Percentiles rank a stretch among this genome's conserved stretches.
phyloP scores from a whole-genome alignment of 257 asterid species.

The Linderniella brevidens region DNA sequence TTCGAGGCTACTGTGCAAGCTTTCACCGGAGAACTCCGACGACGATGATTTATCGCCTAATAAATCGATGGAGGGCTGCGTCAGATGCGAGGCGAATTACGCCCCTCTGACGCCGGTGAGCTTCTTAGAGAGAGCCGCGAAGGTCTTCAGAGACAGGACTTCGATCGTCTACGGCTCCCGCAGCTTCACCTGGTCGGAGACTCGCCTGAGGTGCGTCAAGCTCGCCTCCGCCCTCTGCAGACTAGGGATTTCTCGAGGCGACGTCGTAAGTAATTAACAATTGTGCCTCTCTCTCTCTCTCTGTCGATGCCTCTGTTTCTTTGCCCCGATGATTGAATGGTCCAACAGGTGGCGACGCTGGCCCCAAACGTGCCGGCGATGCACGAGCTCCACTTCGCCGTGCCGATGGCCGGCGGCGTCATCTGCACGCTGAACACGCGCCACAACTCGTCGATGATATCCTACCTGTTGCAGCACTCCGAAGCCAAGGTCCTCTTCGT shows the following conservation, averaged over 20 bases:
- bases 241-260: constrained; percentile 28
- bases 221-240: constrained; percentile 33
- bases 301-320: neutral
- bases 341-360: constrained; percentile 6
- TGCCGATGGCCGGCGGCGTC: constrained; percentile 51
- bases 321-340: too few relatives aligned
- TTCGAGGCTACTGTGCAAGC: too few relatives aligned
- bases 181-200: constrained; percentile 26
- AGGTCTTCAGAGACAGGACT: constrained; percentile 29
- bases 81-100: constrained; percentile 24
- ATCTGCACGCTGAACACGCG: constrained; percentile 39
- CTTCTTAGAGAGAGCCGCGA: constrained; percentile 35
- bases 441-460: constrained; percentile 34
- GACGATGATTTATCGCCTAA: constrained; percentile 15
- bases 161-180: constrained; percentile 32
- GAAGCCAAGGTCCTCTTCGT: constrained; percentile 41
- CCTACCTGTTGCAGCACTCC: constrained; percentile 34
- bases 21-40: constrained; percentile 7
- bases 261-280: constrained; percentile 16
- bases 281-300: neutral
- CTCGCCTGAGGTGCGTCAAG: constrained; percentile 23
- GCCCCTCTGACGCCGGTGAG: constrained; percentile 32
- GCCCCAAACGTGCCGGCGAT: constrained; percentile 38
- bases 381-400: constrained; percentile 56
- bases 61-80: constrained; percentile 29